Base-by-base conservation (phyloP, 805 yeast genomes). In the Helenozyma rhizophorensis region DNA sequence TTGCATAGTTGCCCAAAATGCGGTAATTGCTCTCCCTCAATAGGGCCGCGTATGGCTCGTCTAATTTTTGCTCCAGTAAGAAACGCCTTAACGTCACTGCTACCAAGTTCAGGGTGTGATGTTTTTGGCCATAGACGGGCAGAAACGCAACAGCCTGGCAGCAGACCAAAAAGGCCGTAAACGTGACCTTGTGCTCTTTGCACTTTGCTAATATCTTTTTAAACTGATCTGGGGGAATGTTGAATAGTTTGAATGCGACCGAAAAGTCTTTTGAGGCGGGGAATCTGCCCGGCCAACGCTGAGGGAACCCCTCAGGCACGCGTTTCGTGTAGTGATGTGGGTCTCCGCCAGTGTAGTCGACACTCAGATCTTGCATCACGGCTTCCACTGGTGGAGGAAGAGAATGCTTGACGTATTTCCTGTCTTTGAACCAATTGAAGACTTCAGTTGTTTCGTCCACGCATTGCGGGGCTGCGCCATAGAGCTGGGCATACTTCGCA, bases 311-410 rank as follows among this genome's bases (percentile, higher is more conserved):
- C n/a, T 30, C 28, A 1, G 63, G 62, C 2, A 28, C 28, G 3
- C 25, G 21, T 23, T 51, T 46, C 19, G 52, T 48, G 32, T 43
- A 54, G 33, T 52, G 58, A 12, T 44, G 23, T 2, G 51, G 50
- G 30, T 57, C 55, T 5, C 51, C 53, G 28, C 44, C 35, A 9
- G 54, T 33, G 32, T 54, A 56, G 30, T 60, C 66, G 8, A 52
- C 14, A 4, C 43, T 45, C 21, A 48, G 48, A 24, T 48, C 51
- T 10, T 53, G 56, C 32, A 62, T 37, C 27, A 49, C 52, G 28
- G 43, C 32, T 26, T 65, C 71, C 13, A 60, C 42, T 4, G 68
- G 60, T 3, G 64, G 63, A 2, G 66, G 65, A 18, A 65, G 45
- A 2, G 62, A 53, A 28, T 56, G 36, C n/a, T 34, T 43, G 10